Evolutionary conservation across 306 rosid species (phyloP).

Genomic region (Hippophae rhamnoides): DNA sequence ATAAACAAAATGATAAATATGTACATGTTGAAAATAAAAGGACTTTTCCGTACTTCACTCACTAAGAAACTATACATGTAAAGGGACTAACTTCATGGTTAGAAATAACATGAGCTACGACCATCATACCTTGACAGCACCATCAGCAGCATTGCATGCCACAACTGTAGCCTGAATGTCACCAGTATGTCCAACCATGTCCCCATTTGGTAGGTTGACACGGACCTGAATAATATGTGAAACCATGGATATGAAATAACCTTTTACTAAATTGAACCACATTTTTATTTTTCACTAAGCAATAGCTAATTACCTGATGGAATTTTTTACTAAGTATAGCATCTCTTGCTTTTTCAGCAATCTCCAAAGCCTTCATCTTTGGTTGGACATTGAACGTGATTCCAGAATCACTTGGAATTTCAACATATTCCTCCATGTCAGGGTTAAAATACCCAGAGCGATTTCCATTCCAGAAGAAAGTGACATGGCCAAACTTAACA

Average conservation of each 20-base stretch:
- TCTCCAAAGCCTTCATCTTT: constrained; percentile 83
- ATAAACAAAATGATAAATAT: no score
- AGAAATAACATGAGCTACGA: background rate
- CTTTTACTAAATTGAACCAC: constrained; percentile 4
- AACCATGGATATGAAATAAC: background rate
- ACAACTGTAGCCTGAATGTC: constrained; percentile 85
- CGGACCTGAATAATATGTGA: constrained; percentile 49
- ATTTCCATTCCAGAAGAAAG: constrained; percentile 98
- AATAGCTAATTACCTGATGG: constrained; percentile 38
- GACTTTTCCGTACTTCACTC: background rate
- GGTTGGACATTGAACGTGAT: constrained; percentile 86
- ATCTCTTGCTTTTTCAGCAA: constrained; percentile 87
- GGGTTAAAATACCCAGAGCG: constrained; percentile 83
- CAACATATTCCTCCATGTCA: constrained; percentile 75
- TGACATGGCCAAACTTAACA: constrained; percentile 95
- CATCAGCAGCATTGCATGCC: constrained; percentile 97
- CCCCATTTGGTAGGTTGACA: constrained; percentile 92
- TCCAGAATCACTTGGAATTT: constrained; percentile 89
- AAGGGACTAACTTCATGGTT: background rate
- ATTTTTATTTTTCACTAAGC: background rate
- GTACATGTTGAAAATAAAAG: no score
- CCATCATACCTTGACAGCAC: constrained; percentile 66
- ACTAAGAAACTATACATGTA: no score
- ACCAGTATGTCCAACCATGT: constrained; percentile 97
- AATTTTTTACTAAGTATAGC: constrained; percentile 79